Evolutionary conservation across 441 rosid genomes (phyloP), one percentile per base, ranked within the genome.

Genomic region (Eutrema salsugineum): DNA sequence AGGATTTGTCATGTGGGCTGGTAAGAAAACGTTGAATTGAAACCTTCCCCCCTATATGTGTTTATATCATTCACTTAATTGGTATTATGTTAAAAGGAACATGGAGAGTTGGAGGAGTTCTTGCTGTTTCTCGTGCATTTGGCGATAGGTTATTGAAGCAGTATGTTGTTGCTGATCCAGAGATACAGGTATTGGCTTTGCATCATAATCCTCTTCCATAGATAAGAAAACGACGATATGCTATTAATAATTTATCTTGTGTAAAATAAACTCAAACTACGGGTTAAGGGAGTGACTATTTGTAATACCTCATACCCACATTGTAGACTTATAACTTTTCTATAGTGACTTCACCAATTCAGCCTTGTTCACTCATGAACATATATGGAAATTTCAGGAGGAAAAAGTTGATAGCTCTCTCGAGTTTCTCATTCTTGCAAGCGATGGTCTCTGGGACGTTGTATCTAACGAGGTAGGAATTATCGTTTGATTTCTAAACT

Each of bases 1-100:
- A 67, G 99, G 99, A 33, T 88, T 95, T 81, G 97, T 95, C 61
- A 91, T 93, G 98, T 95, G 99, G 99, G 98, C 99, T 79, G 99
- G 99, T 84, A 67, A 70, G 82, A 49, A 51, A 53, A 39, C 44
- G 47, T 33, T 47, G 20, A 64, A 28, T 54, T 55, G 27, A 27
- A 3, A 42, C 17, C n/a, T 63, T 63, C 64, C 30, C 40, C 55
- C 40, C 28, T 69, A 12, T 48, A 20, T 65, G 15, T 57, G 28
- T 49, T 35, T 43, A 50, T 77, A 24, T 72, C 39, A 1, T 38
- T 59, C 47, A 3, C 40, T 32, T 33, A 44, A 32, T 11, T 72
- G 71, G 58, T 71, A 66, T 55, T 19, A 0, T 79, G 9, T 75
- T 33, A 24, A 46, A 71, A 91, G 99, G 99, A 62, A 95, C 99